phyloP scores from a whole-genome alignment of 768 basidiomycete genomes.

The Rossbeevera mucosa region DNA sequence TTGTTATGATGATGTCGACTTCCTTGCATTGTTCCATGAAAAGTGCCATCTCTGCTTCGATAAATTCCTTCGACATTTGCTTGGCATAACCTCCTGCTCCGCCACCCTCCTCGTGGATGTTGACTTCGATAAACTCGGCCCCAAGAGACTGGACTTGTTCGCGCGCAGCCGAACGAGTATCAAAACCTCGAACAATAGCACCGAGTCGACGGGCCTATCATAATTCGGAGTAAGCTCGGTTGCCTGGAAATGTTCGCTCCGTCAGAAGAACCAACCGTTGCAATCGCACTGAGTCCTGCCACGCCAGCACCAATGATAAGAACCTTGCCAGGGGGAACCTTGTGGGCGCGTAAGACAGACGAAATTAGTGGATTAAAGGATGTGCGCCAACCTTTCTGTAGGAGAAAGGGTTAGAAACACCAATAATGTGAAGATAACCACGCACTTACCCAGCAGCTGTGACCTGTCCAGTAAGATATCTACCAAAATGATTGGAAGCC shows the following conservation, averaged over 20 bases:
- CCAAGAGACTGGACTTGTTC: conserved; percentile 90
- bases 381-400: conserved; percentile 39
- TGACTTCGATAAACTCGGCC: conserved; percentile 85
- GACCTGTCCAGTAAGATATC: conserved; percentile 87
- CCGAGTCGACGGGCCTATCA: conserved; percentile 72
- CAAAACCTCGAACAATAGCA: conserved; percentile 85
- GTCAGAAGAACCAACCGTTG: conserved; percentile 48
- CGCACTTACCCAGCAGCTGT: conserved; percentile 78
- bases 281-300: conserved; percentile 84
- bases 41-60: conserved; percentile 82
- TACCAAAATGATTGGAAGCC: conserved; percentile 84
- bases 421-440: conserved; percentile 1
- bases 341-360: conserved; percentile 17
- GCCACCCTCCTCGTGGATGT: conserved; percentile 74
- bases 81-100: conserved; percentile 86
- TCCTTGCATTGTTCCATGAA: conserved; percentile 87
- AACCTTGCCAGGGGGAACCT: conserved; percentile 86
- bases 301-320: conserved; percentile 87
- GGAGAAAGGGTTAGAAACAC: conserved; percentile 2
- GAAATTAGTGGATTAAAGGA: background rate
- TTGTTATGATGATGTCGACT: conserved; percentile 86
- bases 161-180: conserved; percentile 77
- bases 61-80: conserved; percentile 86
- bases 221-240: conserved; percentile 1
- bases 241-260: background rate